These are phyloP conservation scores for Phytopythium helicoides DNA, from an alignment of 352 stramenopile genomes.

Conservation along the genomic window DNA sequence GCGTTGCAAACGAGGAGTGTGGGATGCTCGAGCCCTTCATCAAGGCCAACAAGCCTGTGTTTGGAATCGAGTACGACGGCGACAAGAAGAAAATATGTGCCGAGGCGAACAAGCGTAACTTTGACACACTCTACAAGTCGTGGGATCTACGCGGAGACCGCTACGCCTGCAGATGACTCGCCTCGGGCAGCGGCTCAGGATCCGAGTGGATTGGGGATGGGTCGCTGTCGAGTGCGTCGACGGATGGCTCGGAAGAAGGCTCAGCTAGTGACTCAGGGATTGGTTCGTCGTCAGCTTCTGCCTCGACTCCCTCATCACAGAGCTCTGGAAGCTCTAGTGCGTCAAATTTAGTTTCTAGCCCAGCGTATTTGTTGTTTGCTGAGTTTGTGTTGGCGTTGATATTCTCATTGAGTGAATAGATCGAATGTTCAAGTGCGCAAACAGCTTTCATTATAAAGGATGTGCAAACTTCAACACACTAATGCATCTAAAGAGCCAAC, in stretches of 20 bases:
- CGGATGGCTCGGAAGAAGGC: not conserved
- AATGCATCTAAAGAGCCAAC: no score
- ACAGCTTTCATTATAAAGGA: no score
- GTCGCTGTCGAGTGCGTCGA: not conserved
- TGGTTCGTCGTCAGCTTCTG: not conserved
- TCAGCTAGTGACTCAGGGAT: no score
- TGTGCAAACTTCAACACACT: no score
- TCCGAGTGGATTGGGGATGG: not conserved
- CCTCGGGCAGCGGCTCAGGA: not conserved
- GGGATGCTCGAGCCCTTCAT: slow-evolving; percentile 37
- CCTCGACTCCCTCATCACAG: not conserved
- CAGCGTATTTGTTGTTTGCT: no score
- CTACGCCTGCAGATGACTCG: slow-evolving; percentile 28
- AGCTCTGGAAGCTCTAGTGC: not conserved
- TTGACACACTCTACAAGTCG: slow-evolving; percentile 40
- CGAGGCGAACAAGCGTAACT: slow-evolving; percentile 26
- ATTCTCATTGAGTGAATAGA: no score
- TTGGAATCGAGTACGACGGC: slow-evolving; percentile 55
- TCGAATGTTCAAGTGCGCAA: no score
- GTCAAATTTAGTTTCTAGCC: no score
- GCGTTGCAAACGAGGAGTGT: slow-evolving; percentile 50
- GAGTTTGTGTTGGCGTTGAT: no score
- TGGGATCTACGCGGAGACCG: slow-evolving; percentile 28
- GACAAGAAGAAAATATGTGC: slow-evolving; percentile 22
- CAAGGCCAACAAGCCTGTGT: slow-evolving; percentile 47